Conservation (phyloP, 129 eudicot species). For the Heracleum sosnowskyi region DNA sequence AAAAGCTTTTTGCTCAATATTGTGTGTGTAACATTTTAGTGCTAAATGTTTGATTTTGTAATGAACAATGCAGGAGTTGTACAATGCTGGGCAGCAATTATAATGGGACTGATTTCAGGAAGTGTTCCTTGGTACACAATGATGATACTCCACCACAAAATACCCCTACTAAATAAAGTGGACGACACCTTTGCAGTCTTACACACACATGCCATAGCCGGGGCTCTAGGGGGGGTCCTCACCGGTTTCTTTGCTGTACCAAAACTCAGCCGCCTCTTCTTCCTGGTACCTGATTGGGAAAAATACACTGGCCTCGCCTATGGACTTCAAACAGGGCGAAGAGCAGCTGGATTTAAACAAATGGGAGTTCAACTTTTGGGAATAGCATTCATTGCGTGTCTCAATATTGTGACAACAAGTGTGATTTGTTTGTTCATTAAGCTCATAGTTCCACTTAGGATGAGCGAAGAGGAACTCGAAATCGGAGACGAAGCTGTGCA, state of each 20-base stretch:
- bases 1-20: background rate
- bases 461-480: slow-evolving; percentile 9
- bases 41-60: background rate
- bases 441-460: background rate
- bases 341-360: slow-evolving; percentile 6
- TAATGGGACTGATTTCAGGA: background rate
- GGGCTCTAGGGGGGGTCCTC: slow-evolving; percentile 10
- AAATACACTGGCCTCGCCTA: background rate
- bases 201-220: slow-evolving; percentile 9
- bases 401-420: background rate
- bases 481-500: slow-evolving; percentile 2
- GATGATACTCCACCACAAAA: slow-evolving; percentile 7
- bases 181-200: slow-evolving; percentile 6
- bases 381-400: background rate
- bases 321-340: slow-evolving; percentile 1
- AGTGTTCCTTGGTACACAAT: slow-evolving; percentile 12
- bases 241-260: slow-evolving; percentile 6
- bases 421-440: slow-evolving; percentile 7
- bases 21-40: background rate
- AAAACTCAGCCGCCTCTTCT: slow-evolving; percentile 7
- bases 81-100: slow-evolving; percentile 9
- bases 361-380: slow-evolving; percentile 3
- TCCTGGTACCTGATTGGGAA: slow-evolving; percentile 9
- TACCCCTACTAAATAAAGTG: background rate
- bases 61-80: background rate